Conservation (phyloP, 495 filamentous ascomycete genomes). For the Penicillium pulvis region DNA sequence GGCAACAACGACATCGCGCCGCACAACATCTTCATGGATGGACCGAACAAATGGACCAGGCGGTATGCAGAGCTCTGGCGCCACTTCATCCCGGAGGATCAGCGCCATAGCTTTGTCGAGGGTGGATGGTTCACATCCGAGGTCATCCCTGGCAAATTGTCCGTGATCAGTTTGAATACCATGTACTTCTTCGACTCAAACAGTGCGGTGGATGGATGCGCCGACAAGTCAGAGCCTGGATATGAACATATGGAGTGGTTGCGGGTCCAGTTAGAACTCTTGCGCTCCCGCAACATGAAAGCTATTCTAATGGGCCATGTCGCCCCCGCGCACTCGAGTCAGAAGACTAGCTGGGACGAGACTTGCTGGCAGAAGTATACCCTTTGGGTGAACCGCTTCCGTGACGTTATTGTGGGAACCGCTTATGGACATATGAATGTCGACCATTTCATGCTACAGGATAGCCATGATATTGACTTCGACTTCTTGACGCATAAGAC, state of each 20-base stretch:
- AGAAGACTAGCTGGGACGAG: constrained; percentile 87
- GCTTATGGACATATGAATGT: constrained; percentile 98
- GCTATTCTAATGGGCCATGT: constrained; percentile 94
- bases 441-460: constrained; percentile 95
- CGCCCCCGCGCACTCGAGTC: constrained; percentile 79
- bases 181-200: constrained; percentile 96
- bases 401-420: constrained; percentile 79
- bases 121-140: constrained; percentile 95
- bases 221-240: constrained; percentile 73
- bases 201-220: constrained; percentile 88
- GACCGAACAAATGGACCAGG: constrained; percentile 83
- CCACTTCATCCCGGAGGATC: constrained; percentile 87
- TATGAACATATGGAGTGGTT: constrained; percentile 97
- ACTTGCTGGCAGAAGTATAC: constrained; percentile 99
- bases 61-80: constrained; percentile 74
- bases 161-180: constrained; percentile 94
- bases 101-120: constrained; percentile 86
- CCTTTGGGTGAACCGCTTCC: constrained; percentile 83
- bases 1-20: constrained; percentile 98
- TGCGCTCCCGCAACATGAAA: constrained; percentile 86
- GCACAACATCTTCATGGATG: constrained; percentile 87
- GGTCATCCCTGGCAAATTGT: constrained; percentile 82
- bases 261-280: constrained; percentile 81
- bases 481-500: constrained; percentile 14
- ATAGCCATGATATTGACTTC: constrained; percentile 72